A percentile compares a stretch with the other conserved stretches of the same genome.
These are phyloP conservation scores for Exophiala spinifera DNA, from an alignment of 2,329 filamentous ascomycete genomes.

Conservation along the genomic window DNA sequence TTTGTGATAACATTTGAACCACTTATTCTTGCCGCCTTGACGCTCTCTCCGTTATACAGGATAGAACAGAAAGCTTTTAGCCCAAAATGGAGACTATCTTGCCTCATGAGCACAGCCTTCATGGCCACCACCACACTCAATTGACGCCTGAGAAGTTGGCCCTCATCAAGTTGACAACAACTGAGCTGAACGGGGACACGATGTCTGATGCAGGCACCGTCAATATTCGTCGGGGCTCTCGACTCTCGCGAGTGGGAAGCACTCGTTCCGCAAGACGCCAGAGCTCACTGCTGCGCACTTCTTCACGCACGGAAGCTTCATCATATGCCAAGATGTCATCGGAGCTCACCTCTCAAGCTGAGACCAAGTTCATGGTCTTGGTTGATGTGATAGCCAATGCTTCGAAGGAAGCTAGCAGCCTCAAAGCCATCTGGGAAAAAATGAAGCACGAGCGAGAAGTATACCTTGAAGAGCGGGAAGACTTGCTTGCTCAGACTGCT, in stretches of 20 bases:
- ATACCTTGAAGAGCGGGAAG: conserved; percentile 32
- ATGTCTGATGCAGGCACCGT: conserved; percentile 6
- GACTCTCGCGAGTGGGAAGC: conserved; percentile 2
- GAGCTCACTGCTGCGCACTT: conserved; percentile 8
- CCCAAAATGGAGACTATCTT: neutral
- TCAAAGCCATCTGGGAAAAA: conserved; percentile 33
- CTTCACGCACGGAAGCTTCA: conserved; percentile 1
- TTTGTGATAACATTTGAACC: too few relatives aligned
- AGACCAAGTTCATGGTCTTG: conserved; percentile 33
- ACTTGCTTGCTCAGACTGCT: conserved; percentile 31
- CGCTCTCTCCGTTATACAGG: neutral
- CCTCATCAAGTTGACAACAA: conserved; percentile 6
- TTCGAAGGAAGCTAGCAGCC: conserved; percentile 31
- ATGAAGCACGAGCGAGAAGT: conserved; percentile 33
- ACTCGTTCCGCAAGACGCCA: conserved; percentile 8
- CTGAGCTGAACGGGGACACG: conserved; percentile 4
- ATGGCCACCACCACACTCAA: neutral
- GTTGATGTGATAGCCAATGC: conserved; percentile 34
- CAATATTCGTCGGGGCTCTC: neutral
- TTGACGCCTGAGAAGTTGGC: conserved; percentile 7
- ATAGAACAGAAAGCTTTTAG: neutral
- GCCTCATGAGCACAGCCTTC: neutral
- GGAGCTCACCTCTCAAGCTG: conserved; percentile 32
- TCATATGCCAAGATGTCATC: conserved; percentile 28
- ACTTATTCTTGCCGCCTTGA: too few relatives aligned